These are phyloP conservation scores for Schwanniomyces occidentalis DNA, from an alignment of 805 yeast genomes.

Conservation along the genomic window DNA sequence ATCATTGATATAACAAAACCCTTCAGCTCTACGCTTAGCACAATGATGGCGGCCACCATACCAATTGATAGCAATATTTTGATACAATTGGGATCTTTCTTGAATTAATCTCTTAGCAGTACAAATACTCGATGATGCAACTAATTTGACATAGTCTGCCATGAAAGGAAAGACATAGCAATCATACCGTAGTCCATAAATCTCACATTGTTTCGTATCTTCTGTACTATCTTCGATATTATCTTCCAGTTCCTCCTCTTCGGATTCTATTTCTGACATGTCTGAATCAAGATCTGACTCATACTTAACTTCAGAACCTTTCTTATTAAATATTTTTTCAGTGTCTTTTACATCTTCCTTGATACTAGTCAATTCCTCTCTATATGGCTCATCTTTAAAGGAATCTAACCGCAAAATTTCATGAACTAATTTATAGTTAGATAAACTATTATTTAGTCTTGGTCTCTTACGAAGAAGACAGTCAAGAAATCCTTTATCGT, in stretches of 20 bases:
- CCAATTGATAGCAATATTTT: constrained; percentile 61
- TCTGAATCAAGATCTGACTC: background rate
- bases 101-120: constrained; percentile 40
- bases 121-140: constrained; percentile 60
- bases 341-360: too few relatives aligned
- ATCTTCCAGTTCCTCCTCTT: constrained; percentile 7
- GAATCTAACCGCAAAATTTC: constrained; percentile 2
- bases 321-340: too few relatives aligned
- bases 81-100: constrained; percentile 9
- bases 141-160: constrained; percentile 46
- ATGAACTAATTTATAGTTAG: constrained; percentile 3
- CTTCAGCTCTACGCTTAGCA: constrained; percentile 53
- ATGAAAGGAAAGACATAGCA: constrained; percentile 63
- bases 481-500: constrained; percentile 44
- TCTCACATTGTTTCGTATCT: constrained; percentile 16
- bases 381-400: constrained; percentile 1
- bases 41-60: constrained; percentile 81
- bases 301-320: too few relatives aligned
- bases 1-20: constrained; percentile 76
- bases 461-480: constrained; percentile 31
- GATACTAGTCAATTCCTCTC: background rate
- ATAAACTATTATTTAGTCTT: constrained; percentile 13
- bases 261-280: background rate
- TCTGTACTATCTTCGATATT: constrained; percentile 9
- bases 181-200: constrained; percentile 57